These are phyloP conservation scores for Penicillium subrubescens DNA, from an alignment of 495 filamentous ascomycete species.

Conservation along the genomic window DNA sequence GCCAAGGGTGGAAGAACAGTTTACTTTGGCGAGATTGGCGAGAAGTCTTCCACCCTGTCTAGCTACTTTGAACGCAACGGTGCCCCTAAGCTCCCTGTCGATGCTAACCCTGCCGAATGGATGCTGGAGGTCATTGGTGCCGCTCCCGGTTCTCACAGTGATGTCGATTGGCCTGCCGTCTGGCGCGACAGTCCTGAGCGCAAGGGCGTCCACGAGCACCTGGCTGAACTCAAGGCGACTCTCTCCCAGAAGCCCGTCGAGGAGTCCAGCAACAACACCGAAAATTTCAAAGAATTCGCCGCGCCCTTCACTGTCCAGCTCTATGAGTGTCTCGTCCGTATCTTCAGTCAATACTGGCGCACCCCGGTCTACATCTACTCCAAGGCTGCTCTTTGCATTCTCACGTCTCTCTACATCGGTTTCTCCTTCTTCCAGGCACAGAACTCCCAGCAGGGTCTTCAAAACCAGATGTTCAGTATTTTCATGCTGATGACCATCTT, in stretches of 20 bases:
- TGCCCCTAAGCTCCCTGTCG: constrained; percentile 65
- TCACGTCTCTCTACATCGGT: constrained; percentile 74
- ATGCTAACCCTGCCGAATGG: constrained; percentile 92
- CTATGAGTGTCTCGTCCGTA: constrained; percentile 51
- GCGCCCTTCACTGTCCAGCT: constrained; percentile 58
- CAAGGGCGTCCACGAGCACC: constrained; percentile 63
- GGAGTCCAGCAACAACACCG: constrained; percentile 32
- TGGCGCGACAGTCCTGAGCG: constrained; percentile 82
- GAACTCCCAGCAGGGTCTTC: constrained; percentile 77
- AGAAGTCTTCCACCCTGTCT: constrained; percentile 71
- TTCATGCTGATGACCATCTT: constrained; percentile 88
- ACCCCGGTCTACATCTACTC: constrained; percentile 58
- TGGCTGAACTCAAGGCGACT: constrained; percentile 66
- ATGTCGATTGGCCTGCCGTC: constrained; percentile 79
- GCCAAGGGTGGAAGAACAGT: constrained; percentile 80
- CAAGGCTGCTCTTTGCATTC: constrained; percentile 57
- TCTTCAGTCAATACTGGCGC: constrained; percentile 62
- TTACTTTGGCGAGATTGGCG: constrained; percentile 88
- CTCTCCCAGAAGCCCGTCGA: constrained; percentile 49
- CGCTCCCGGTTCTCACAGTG: constrained; percentile 75
- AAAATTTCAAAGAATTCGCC: constrained; percentile 51
- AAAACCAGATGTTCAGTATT: constrained; percentile 89
- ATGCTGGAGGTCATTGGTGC: constrained; percentile 95
- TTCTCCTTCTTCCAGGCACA: constrained; percentile 85
- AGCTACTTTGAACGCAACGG: constrained; percentile 84